These are phyloP conservation scores for Multifurca ochricompacta DNA, from an alignment of 768 basidiomycete species.

Conservation along the genomic window DNA sequence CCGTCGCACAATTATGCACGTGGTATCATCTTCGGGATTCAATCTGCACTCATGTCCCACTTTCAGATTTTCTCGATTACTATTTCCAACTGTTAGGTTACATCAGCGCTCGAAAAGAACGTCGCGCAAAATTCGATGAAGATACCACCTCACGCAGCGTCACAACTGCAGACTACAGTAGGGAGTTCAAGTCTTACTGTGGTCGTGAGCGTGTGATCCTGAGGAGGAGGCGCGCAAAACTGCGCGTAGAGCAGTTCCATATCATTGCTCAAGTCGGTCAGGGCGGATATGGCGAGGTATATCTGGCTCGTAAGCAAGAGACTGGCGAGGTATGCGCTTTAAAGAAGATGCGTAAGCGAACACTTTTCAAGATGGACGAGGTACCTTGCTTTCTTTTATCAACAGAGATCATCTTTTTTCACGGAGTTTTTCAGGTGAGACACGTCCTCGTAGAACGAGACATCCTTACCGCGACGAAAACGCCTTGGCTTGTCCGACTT, in stretches of 20 bases:
- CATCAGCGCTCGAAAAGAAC: slow-evolving; percentile 76
- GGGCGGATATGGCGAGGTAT: slow-evolving; percentile 98
- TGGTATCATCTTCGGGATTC: slow-evolving; percentile 18
- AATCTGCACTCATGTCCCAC: slow-evolving; percentile 10
- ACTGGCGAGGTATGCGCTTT: slow-evolving; percentile 94
- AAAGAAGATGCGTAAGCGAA: slow-evolving; percentile 95
- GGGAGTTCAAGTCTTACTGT: slow-evolving; percentile 89
- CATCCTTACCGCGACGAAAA: slow-evolving; percentile 94
- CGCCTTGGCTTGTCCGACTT: slow-evolving; percentile 91
- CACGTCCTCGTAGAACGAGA: slow-evolving; percentile 97
- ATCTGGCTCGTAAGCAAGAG: slow-evolving; percentile 89
- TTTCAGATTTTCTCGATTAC: slow-evolving; percentile 89
- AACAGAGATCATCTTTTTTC: background rate
- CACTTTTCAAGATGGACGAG: slow-evolving; percentile 97
- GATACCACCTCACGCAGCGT: slow-evolving; percentile 69
- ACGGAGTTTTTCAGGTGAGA: slow-evolving; percentile 55
- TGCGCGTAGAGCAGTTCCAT: slow-evolving; percentile 91
- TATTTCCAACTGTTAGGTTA: slow-evolving; percentile 96
- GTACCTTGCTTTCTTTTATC: slow-evolving; percentile 31
- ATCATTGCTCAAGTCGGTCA: slow-evolving; percentile 99
- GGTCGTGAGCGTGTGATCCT: slow-evolving; percentile 90
- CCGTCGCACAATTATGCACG: slow-evolving; percentile 93
- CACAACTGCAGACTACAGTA: slow-evolving; percentile 45
- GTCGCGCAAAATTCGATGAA: slow-evolving; percentile 71
- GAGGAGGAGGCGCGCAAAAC: slow-evolving; percentile 86